Conservation (phyloP, 176 grass and related monocot species). For the Saccharum spontaneum region DNA sequence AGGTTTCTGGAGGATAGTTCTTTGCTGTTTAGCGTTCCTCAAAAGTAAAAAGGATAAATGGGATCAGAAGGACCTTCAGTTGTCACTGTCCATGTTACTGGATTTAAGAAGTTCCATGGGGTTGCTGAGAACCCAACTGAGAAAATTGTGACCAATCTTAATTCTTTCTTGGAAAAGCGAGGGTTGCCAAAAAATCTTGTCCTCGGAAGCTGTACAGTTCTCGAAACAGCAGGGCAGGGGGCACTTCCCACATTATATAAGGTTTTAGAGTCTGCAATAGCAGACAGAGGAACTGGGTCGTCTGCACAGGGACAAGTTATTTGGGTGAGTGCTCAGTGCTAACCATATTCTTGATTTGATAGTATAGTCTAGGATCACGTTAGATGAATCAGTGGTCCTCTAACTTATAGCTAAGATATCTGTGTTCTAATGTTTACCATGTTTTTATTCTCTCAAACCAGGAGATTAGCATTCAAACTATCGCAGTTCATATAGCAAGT, state of each 20-base stretch:
- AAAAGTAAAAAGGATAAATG: constrained; percentile 51
- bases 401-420: constrained; percentile 18
- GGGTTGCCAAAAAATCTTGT: constrained; percentile 84
- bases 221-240: constrained; percentile 85
- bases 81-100: constrained; percentile 86
- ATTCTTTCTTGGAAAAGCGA: constrained; percentile 73
- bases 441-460: background rate
- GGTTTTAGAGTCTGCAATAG: constrained; percentile 61
- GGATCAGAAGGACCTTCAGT: constrained; percentile 92
- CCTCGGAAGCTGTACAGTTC: constrained; percentile 80
- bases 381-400: background rate
- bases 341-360: constrained; percentile 15
- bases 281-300: constrained; percentile 47
- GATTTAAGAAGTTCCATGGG: constrained; percentile 96
- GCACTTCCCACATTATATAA: constrained; percentile 63
- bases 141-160: constrained; percentile 75
- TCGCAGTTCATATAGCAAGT: background rate
- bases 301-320: constrained; percentile 62
- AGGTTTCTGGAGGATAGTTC: constrained; percentile 16
- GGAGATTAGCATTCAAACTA: background rate
- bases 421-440: background rate
- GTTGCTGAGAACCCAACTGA: constrained; percentile 95
- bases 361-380: constrained; percentile 16
- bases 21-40: background rate
- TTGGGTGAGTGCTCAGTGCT: constrained; percentile 75